A percentile compares a stretch with the other conserved stretches of the same genome.
Conservation (phyloP, 2,329 filamentous ascomycete genomes). For the Drechmeria coniospora region DNA sequence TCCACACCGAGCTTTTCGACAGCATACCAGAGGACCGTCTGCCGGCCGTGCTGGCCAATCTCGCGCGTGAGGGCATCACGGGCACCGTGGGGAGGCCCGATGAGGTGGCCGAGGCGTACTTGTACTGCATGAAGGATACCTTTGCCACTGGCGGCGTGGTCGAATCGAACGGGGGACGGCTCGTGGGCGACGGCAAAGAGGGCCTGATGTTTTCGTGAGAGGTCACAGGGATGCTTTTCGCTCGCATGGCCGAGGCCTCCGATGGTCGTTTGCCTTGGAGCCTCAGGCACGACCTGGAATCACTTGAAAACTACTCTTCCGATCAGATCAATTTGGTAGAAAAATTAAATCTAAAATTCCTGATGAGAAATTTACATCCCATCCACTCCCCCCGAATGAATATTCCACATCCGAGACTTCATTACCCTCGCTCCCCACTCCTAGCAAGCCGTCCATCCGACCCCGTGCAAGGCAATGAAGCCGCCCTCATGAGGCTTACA, state of each 20-base stretch:
- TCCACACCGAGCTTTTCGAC: constrained; percentile 27
- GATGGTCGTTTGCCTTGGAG: not conserved
- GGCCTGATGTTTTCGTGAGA: constrained; percentile 1
- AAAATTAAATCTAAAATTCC: too few species aligned
- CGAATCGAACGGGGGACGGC: constrained; percentile 10
- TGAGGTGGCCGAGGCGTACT: constrained; percentile 26
- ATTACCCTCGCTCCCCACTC: too few species aligned
- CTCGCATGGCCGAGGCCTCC: not conserved
- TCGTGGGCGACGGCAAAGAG: constrained; percentile 8
- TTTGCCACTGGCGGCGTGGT: constrained; percentile 20
- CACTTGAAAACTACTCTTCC: too few species aligned
- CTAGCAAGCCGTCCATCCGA: too few species aligned
- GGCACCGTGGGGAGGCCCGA: constrained; percentile 16
- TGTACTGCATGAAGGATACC: constrained; percentile 26
- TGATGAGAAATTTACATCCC: too few species aligned
- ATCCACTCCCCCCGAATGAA: too few species aligned
- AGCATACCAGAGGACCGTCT: constrained; percentile 6
- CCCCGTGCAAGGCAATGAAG: too few species aligned
- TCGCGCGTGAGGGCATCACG: constrained; percentile 7
- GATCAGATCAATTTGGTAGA: too few species aligned
- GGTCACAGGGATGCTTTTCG: too few species aligned
- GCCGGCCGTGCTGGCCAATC: constrained; percentile 3
- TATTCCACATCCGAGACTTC: too few species aligned
- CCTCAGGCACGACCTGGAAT: too few species aligned
- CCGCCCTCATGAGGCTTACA: too few species aligned